Evolutionary conservation across 306 rosid genomes (phyloP), one percentile per base, ranked within the genome.

Genomic region (Medicago ruthenica): DNA sequence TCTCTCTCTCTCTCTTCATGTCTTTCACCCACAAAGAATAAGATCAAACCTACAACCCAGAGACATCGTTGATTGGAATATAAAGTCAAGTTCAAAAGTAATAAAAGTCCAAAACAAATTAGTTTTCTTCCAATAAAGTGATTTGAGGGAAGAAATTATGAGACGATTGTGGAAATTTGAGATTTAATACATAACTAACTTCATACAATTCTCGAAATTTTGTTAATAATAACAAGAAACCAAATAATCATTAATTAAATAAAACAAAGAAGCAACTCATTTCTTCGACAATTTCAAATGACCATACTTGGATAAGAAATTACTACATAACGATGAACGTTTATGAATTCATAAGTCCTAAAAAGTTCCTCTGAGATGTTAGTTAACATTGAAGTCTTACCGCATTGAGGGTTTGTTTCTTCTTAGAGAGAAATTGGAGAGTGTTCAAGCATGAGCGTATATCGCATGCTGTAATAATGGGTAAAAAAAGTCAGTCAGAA

Each of bases 381-480:
- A 17, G 58, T 51, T 64, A 36, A 44, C 14, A 70, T 67, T 53
- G 45, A 77, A 81, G 20, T 79, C 90, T 87, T 88, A 94, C 98
- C 82, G 51, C 82, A 80, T 88, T 87, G 77, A 94, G 96, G 73
- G 86, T 66, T 87, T 94, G 93, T 50, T 89, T 88, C 89, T 88
- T 94, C 90, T 85, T 94, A 80, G 87, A 79, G 78, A 94, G 90
- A 86, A 94, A 94, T 72, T 94, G 98, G 75, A 94, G 93, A 27
- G 97, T 92, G 80, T 94, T 94, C 90, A 94, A 89, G 88, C 98
- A 92, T 68, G 97, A 94, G 74, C 98, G 96, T 70, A 94, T 94
- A 85, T 94, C 98, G 66, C 96, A 90, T 86, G 86, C 98, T 94
- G 96, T 51, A 77, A 82, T 39, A 51, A 44, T 70, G 55, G 79